A percentile compares a stretch with the other conserved stretches of the same genome.
Evolutionary conservation across 163 green algal genomes (phyloP).

Genomic region (Smithsoniella earleae): DNA sequence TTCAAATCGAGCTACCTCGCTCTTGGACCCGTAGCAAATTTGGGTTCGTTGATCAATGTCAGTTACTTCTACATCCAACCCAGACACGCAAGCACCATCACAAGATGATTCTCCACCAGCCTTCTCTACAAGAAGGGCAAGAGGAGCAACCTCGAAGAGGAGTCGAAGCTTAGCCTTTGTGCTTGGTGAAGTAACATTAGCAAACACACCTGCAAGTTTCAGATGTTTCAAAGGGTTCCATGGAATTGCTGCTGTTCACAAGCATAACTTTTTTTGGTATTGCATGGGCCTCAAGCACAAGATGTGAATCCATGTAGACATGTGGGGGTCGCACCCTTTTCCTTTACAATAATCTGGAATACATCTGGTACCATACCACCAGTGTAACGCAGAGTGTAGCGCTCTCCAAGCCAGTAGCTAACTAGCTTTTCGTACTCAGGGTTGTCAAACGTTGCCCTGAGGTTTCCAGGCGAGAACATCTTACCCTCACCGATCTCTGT

Average conservation of each 20-base stretch:
- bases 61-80: slow-evolving; percentile 67
- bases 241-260: no score
- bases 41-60: slow-evolving; percentile 76
- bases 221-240: no score
- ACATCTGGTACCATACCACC: slow-evolving; percentile 79
- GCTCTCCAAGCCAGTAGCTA: slow-evolving; percentile 82
- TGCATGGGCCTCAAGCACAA: no score
- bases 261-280: no score
- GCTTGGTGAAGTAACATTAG: slow-evolving; percentile 81
- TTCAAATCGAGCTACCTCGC: slow-evolving; percentile 80
- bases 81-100: slow-evolving; percentile 65
- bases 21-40: slow-evolving; percentile 80
- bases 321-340: slow-evolving; percentile 78
- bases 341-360: slow-evolving; percentile 94
- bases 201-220: slow-evolving; percentile 68
- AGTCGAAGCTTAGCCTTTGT: slow-evolving; percentile 93
- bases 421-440: slow-evolving; percentile 81
- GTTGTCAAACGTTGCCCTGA: slow-evolving; percentile 91
- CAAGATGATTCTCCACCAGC: slow-evolving; percentile 67
- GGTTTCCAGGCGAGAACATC: slow-evolving; percentile 90
- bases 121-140: slow-evolving; percentile 79
- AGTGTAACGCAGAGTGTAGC: slow-evolving; percentile 88
- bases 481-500: slow-evolving; percentile 87
- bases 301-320: no score
- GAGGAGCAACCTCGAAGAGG: slow-evolving; percentile 84